These are phyloP conservation scores for Pleurotus cornucopiae DNA, from an alignment of 768 basidiomycete genomes.

Conservation along the genomic window DNA sequence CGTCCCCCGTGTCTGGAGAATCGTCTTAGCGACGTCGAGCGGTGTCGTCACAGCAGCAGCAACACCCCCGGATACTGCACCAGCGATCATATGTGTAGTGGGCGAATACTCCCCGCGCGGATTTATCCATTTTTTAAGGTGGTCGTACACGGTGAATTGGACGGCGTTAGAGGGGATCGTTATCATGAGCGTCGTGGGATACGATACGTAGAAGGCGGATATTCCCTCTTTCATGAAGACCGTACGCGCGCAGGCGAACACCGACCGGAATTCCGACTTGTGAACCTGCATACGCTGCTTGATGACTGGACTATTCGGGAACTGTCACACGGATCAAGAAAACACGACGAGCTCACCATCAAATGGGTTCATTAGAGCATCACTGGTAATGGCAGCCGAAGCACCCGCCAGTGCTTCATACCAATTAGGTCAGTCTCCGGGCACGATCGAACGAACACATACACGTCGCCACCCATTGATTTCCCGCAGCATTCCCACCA, in stretches of 20 bases:
- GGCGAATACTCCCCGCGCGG: conserved; percentile 87
- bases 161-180: conserved; percentile 98
- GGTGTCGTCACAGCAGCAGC: conserved; percentile 96
- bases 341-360: conserved; percentile 65
- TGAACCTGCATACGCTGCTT: conserved; percentile 99
- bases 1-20: conserved; percentile 93
- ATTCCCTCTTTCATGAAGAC: conserved; percentile 87
- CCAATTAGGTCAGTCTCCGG: conserved; percentile 4
- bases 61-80: conserved; percentile 88
- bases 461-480: conserved; percentile 90
- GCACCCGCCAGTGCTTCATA: conserved; percentile 84
- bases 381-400: conserved; percentile 88
- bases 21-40: conserved; percentile 95
- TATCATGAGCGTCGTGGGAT: conserved; percentile 96
- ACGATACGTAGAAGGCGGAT: conserved; percentile 93
- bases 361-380: conserved; percentile 99
- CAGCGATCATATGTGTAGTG: conserved; percentile 86
- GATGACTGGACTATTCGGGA: conserved; percentile 60
- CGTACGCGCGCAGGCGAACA: conserved; percentile 77
- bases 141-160: conserved; percentile 96
- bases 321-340: conserved; percentile 11
- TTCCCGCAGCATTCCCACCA: conserved; percentile 78
- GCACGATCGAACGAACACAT: conserved; percentile 26
- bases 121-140: conserved; percentile 82
- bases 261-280: conserved; percentile 86